phyloP scores from a whole-genome alignment of 2,329 filamentous ascomycete genomes.

The Aplosporella prunicola region DNA sequence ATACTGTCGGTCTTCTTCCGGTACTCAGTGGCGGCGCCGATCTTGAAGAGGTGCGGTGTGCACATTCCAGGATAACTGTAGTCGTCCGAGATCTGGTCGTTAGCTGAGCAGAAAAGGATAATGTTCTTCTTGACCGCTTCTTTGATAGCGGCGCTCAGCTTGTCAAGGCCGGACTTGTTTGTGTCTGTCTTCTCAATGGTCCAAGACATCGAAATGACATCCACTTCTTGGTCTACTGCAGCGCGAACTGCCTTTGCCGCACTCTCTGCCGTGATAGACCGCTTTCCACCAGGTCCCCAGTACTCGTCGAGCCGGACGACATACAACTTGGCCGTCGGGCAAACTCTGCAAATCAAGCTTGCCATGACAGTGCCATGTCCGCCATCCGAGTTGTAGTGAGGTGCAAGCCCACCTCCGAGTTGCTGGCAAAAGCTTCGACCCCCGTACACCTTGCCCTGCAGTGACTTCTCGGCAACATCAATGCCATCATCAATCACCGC shows the following conservation, averaged over 20 bases:
- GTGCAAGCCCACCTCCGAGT: not conserved
- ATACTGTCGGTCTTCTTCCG: not conserved
- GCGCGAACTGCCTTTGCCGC: not conserved
- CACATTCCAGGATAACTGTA: not conserved
- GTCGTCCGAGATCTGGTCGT: not conserved
- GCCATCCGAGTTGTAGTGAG: not conserved
- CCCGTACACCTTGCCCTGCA: not conserved
- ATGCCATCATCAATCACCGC: constrained; percentile 1
- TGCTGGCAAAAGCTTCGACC: not conserved
- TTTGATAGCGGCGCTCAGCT: not conserved
- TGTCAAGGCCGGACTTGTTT: not conserved
- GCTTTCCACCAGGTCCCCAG: not conserved
- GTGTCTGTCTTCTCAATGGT: not conserved
- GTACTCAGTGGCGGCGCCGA: not conserved
- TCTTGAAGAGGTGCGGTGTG: not conserved
- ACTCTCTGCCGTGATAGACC: not conserved
- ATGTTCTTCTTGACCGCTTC: not conserved
- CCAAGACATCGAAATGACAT: constrained; percentile 5
- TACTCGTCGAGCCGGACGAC: not conserved
- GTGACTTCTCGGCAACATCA: not conserved
- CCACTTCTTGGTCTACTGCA: not conserved
- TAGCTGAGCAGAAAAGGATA: not conserved
- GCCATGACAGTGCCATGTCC: constrained; percentile 3
- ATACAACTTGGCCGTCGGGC: not conserved
- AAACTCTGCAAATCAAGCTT: not conserved